Conservation (phyloP, 768 basidiomycete genomes). For the Mrakia blollopis region DNA sequence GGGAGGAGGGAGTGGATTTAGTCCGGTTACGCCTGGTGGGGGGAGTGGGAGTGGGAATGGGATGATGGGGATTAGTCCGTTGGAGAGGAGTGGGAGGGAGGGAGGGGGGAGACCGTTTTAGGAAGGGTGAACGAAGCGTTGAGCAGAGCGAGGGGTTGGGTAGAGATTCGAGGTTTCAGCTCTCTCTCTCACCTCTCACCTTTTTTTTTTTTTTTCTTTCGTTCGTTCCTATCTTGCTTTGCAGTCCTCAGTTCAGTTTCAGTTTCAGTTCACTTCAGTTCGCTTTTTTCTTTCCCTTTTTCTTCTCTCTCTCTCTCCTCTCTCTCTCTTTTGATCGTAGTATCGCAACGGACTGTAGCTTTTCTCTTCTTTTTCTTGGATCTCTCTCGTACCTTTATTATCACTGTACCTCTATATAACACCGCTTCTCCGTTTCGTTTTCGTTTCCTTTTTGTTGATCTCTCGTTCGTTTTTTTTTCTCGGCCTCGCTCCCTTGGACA, state of each 20-base stretch:
- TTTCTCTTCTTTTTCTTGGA: not conserved
- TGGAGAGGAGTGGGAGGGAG: not conserved
- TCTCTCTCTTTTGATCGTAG: not conserved
- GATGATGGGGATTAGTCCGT: slow-evolving; percentile 14
- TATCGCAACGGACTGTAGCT: not conserved
- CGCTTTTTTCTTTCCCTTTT: too few relatives aligned
- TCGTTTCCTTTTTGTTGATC: too few relatives aligned
- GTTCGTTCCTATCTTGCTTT: not conserved
- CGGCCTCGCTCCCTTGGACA: too few relatives aligned
- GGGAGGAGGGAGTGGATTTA: slow-evolving; percentile 1
- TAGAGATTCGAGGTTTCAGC: slow-evolving; percentile 37
- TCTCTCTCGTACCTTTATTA: not conserved
- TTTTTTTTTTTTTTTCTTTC: too few relatives aligned
- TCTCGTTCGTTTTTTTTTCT: too few relatives aligned
- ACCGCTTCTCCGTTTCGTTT: not conserved
- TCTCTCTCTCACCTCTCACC: slow-evolving; percentile 64
- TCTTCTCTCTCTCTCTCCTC: not conserved
- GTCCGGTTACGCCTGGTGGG: slow-evolving; percentile 5
- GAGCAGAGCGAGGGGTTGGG: not conserved
- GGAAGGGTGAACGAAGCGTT: not conserved
- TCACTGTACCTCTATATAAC: too few relatives aligned
- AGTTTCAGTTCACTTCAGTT: not conserved
- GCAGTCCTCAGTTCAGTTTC: not conserved
- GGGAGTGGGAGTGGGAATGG: not conserved
- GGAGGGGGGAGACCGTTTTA: slow-evolving; percentile 7